Conservation (phyloP, 257 asterid genomes). For the Solanum chaucha region DNA sequence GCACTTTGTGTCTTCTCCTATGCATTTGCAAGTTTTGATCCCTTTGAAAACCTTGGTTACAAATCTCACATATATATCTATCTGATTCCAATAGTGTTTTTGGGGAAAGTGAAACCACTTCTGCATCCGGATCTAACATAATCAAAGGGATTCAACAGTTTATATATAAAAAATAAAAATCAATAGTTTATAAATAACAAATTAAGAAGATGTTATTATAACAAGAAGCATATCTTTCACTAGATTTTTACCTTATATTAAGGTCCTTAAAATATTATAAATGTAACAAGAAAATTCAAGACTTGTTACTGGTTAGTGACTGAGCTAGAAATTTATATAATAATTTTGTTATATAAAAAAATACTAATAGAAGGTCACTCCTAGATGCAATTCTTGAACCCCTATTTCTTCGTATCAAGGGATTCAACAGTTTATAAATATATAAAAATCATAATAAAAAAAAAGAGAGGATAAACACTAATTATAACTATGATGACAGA, state of each 20-base stretch:
- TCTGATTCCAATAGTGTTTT: constrained; percentile 15
- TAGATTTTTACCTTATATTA: background rate
- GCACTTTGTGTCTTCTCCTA: constrained; percentile 16
- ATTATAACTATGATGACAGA: background rate
- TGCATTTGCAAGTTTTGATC: constrained; percentile 23
- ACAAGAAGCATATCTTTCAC: background rate
- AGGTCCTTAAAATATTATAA: background rate
- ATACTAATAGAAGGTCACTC: background rate
- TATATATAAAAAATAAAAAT: background rate
- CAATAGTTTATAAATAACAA: background rate
- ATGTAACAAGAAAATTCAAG: background rate
- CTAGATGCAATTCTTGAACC: background rate
- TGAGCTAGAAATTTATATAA: background rate
- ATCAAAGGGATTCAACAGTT: background rate
- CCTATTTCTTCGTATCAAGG: background rate
- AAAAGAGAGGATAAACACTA: background rate
- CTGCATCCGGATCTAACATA: constrained; percentile 12
- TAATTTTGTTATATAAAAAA: background rate
- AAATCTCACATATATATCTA: constrained; percentile 16
- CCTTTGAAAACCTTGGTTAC: constrained; percentile 18
- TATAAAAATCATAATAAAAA: background rate
- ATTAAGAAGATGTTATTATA: background rate
- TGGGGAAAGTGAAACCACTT: constrained; percentile 15
- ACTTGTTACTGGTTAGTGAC: background rate
- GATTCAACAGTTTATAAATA: background rate